A percentile compares a stretch with the other conserved stretches of the same genome.
phyloP scores from a whole-genome alignment of 257 asterid species.

The Solanum bulbocastanum region DNA sequence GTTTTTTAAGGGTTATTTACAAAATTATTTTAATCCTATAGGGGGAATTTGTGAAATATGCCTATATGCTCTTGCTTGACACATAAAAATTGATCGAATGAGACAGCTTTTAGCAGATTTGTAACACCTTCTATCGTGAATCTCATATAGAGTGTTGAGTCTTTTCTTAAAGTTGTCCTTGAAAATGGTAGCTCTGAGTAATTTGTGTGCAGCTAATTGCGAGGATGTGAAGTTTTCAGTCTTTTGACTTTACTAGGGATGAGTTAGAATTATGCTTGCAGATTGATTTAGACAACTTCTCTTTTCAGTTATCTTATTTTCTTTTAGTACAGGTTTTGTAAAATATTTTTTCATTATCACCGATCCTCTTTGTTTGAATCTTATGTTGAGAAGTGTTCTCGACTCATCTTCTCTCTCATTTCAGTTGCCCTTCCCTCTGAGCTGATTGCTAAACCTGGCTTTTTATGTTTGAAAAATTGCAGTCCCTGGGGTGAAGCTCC shows the following conservation, averaged over 20 bases:
- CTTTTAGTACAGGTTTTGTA: neutral
- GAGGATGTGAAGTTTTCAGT: neutral
- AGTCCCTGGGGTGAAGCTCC: slow-evolving; percentile 95
- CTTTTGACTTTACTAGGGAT: neutral
- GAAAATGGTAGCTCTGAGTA: neutral
- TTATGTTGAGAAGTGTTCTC: neutral
- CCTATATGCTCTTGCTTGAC: neutral
- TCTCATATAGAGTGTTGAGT: neutral
- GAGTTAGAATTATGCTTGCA: neutral
- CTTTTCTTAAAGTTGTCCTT: neutral
- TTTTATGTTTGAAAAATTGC: slow-evolving; percentile 20
- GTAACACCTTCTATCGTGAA: neutral
- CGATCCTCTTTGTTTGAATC: neutral
- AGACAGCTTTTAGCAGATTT: neutral
- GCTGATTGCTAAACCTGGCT: slow-evolving; percentile 7
- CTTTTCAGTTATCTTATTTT: neutral
- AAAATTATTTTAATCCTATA: neutral
- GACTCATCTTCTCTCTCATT: neutral
- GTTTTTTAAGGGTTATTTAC: neutral
- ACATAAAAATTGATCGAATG: neutral
- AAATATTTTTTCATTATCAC: neutral
- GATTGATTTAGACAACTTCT: neutral
- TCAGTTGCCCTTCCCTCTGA: slow-evolving; percentile 1
- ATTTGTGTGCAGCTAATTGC: neutral
- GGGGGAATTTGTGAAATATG: neutral